A percentile compares a stretch with the other conserved stretches of the same genome.
Evolutionary conservation across 2,329 filamentous ascomycete species (phyloP).

Genomic region (Corinectria fuckeliana): DNA sequence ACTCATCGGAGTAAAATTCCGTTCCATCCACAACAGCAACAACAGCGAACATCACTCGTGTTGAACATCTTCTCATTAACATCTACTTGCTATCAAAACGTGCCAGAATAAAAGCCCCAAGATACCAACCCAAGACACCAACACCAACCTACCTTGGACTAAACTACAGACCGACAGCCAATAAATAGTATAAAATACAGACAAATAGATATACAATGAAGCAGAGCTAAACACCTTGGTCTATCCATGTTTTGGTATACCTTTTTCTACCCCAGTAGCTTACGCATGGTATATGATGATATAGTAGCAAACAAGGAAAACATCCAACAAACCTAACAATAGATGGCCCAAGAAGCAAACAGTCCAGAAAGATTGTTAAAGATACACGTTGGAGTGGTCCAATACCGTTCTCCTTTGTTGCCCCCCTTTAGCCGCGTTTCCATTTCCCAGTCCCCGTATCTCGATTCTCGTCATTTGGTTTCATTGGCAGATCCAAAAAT

Average conservation of each 20-base stretch:
- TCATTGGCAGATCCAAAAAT: constrained; percentile 11
- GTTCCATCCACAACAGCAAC: neutral
- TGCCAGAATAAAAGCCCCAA: neutral
- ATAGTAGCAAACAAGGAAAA: constrained; percentile 21
- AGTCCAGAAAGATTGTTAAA: constrained; percentile 24
- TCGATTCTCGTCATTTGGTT: constrained; percentile 16
- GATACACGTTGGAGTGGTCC: constrained; percentile 22
- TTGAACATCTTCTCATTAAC: neutral
- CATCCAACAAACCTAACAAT: constrained; percentile 13
- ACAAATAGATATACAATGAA: constrained; percentile 19
- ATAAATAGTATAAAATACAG: constrained; percentile 10
- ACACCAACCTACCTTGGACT: neutral
- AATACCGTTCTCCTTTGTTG: constrained; percentile 15
- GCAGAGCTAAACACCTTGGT: constrained; percentile 33
- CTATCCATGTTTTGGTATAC: constrained; percentile 41
- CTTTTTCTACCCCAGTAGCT: constrained; percentile 38
- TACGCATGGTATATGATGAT: constrained; percentile 37
- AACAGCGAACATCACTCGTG: neutral
- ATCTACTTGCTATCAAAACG: neutral
- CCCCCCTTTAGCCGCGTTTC: constrained; percentile 7
- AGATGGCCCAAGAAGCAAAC: constrained; percentile 20
- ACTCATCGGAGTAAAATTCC: too few species aligned
- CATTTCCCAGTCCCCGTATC: constrained; percentile 15
- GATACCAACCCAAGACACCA: neutral
- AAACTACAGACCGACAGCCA: neutral